phyloP scores from a whole-genome alignment of 176 grass and related monocot species.

The Ananas comosus region DNA sequence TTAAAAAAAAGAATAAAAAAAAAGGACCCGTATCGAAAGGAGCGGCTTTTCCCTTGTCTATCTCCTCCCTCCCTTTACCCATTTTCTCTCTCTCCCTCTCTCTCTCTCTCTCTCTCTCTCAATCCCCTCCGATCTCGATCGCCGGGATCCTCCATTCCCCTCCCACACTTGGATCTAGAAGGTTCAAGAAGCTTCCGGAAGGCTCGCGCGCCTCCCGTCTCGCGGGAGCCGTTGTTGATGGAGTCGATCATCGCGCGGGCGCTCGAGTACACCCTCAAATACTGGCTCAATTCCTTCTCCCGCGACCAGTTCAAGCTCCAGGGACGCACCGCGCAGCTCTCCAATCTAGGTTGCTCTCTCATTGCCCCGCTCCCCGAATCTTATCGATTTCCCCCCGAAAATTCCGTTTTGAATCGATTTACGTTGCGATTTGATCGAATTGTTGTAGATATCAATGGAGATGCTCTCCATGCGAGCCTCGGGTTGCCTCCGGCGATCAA shows the following conservation, averaged over 20 bases:
- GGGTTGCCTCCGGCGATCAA: constrained; percentile 69
- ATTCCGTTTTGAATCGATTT: not conserved
- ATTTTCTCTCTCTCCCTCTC: constrained; percentile 5
- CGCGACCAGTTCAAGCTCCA: constrained; percentile 99
- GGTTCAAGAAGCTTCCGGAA: constrained; percentile 10
- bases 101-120: constrained; percentile 15
- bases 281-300: constrained; percentile 99
- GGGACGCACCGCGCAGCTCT: constrained; percentile 90
- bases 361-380: not conserved
- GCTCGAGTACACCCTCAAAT: constrained; percentile 99
- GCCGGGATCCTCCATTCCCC: not conserved
- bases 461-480: constrained; percentile 83
- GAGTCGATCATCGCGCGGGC: constrained; percentile 99
- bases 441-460: constrained; percentile 85
- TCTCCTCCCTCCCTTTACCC: not conserved
- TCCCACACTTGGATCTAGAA: constrained; percentile 19
- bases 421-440: not conserved
- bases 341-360: constrained; percentile 60
- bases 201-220: not conserved
- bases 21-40: not conserved
- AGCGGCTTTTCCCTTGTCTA: not conserved
- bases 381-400: not conserved
- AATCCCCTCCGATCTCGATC: constrained; percentile 10
- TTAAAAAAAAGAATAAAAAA: not conserved
- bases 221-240: constrained; percentile 30